Evolutionary conservation across 768 basidiomycete species (phyloP).

Genomic region (Pisolithus microcarpus): DNA sequence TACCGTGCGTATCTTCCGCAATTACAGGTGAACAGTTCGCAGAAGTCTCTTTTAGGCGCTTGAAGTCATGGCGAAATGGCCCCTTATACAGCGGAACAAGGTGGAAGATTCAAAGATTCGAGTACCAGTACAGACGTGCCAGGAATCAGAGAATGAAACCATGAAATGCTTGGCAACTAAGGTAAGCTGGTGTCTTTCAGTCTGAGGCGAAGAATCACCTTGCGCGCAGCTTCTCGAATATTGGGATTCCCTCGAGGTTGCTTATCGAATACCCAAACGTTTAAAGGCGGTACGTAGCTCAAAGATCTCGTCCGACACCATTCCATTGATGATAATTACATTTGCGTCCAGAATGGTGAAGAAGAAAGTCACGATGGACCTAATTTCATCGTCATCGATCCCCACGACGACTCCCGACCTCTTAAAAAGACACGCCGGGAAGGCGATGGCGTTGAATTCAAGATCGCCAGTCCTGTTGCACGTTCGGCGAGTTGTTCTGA

Average conservation of each 20-base stretch:
- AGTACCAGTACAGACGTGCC: conserved; percentile 49
- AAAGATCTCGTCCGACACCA: background rate
- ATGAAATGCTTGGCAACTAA: conserved; percentile 55
- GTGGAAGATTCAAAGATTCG: conserved; percentile 78
- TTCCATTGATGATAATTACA: background rate
- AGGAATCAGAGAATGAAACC: conserved; percentile 47
- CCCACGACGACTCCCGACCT: conserved; percentile 25
- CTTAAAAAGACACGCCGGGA: conserved; percentile 27
- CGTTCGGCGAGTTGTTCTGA: background rate
- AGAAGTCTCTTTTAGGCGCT: conserved; percentile 38
- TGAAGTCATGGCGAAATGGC: conserved; percentile 70
- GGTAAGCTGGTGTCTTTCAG: conserved; percentile 32
- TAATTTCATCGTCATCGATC: conserved; percentile 12
- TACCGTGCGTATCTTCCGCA: conserved; percentile 42
- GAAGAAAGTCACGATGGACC: conserved; percentile 19
- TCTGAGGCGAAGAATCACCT: background rate
- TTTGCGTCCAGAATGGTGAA: conserved; percentile 22
- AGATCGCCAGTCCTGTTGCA: conserved; percentile 1
- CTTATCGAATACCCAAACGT: conserved; percentile 83
- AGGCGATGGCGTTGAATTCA: conserved; percentile 19
- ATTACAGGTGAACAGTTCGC: background rate
- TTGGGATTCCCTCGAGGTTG: conserved; percentile 73
- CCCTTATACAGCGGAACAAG: conserved; percentile 80
- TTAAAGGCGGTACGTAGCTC: conserved; percentile 32
- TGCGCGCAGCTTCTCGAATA: conserved; percentile 57